Conservation (phyloP, 352 stramenopile genomes). For the Saprolegnia diclina region DNA sequence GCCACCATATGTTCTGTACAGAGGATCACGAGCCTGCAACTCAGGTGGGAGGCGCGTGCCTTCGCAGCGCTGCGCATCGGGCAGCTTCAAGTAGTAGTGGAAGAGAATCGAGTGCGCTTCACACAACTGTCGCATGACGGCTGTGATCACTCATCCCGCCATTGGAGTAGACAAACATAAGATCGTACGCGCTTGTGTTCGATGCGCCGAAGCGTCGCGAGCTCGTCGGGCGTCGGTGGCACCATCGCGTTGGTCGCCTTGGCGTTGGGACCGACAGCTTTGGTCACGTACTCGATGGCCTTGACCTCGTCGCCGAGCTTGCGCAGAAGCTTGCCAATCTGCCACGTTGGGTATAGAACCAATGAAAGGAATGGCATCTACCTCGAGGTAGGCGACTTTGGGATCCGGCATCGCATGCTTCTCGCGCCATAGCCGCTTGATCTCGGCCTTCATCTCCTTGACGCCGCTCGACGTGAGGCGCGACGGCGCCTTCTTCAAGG, state of each 20-base stretch:
- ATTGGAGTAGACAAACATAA: background rate
- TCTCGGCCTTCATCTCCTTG: slow-evolving; percentile 10
- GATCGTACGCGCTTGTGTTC: slow-evolving; percentile 16
- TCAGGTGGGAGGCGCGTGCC: background rate
- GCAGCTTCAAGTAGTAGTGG: slow-evolving; percentile 21
- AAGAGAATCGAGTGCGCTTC: slow-evolving; percentile 21
- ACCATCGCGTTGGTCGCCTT: background rate
- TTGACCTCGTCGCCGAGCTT: slow-evolving; percentile 18
- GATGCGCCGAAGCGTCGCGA: background rate
- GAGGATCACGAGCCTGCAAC: background rate
- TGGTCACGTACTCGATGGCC: slow-evolving; percentile 6
- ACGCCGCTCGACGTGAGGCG: background rate
- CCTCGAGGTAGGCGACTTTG: slow-evolving; percentile 15
- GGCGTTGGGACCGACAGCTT: slow-evolving; percentile 10
- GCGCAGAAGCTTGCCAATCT: slow-evolving; percentile 19
- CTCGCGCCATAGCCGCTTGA: slow-evolving; percentile 8
- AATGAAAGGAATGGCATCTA: background rate
- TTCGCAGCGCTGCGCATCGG: background rate
- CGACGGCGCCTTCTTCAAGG: background rate
- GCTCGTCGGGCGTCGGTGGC: background rate
- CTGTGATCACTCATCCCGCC: background rate
- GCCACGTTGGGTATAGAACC: too few species aligned
- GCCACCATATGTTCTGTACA: slow-evolving; percentile 10
- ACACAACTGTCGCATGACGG: background rate
- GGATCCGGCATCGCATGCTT: slow-evolving; percentile 17